These are phyloP conservation scores for Hippophae gyantsensis DNA, from an alignment of 306 rosid species.

Conservation along the genomic window DNA sequence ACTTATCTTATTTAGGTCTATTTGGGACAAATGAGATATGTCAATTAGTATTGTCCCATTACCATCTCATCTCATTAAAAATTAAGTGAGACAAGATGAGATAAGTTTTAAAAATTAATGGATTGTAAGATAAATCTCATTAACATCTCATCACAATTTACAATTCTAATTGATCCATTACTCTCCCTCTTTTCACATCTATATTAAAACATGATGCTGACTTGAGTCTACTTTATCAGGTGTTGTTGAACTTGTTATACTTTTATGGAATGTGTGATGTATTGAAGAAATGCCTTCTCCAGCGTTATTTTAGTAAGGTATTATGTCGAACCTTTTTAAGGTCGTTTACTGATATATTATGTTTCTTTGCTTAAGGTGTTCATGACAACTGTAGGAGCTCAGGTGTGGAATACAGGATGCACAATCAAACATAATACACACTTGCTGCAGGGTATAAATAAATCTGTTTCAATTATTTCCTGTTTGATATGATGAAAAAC, in stretches of 20 bases:
- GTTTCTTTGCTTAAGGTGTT: constrained; percentile 10
- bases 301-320: constrained; percentile 85
- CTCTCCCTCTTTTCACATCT: no score
- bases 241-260: constrained; percentile 60
- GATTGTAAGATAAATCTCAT: no score
- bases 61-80: no score
- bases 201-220: background rate
- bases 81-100: no score
- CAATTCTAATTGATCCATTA: no score
- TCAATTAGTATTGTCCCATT: no score
- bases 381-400: constrained; percentile 42
- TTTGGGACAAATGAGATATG: no score
- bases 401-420: constrained; percentile 51
- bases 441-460: constrained; percentile 63
- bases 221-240: constrained; percentile 31
- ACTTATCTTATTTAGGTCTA: no score
- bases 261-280: constrained; percentile 79
- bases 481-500: background rate
- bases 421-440: constrained; percentile 49
- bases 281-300: constrained; percentile 79
- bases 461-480: constrained; percentile 18
- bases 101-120: no score
- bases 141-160: no score
- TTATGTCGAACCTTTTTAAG: constrained; percentile 4
- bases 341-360: background rate